Percentiles rank a stretch among this genome's conserved stretches.
Conservation (phyloP, 148 eudicot genomes). For the Rhododendron williamsianum region DNA sequence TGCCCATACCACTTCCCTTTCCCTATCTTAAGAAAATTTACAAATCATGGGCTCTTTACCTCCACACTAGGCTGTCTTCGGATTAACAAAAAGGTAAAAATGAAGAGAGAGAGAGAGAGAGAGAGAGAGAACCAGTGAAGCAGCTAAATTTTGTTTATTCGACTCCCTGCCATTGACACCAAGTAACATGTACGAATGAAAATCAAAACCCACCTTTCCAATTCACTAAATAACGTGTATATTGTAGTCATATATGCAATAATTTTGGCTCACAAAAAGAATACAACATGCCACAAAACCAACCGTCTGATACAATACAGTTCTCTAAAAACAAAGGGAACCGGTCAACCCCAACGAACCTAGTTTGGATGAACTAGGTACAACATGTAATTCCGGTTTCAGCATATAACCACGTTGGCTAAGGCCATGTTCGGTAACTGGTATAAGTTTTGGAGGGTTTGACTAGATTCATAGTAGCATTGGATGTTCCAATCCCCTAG, state of each 20-base stretch:
- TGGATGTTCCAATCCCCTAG: background rate
- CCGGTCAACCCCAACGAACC: background rate
- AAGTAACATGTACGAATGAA: background rate
- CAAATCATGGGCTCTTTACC: background rate
- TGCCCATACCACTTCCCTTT: too few species aligned
- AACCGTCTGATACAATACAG: background rate
- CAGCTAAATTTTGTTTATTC: background rate
- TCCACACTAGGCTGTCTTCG: background rate
- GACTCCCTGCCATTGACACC: background rate
- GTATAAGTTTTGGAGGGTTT: background rate
- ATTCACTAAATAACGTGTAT: background rate
- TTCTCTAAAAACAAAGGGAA: background rate
- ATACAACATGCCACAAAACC: background rate
- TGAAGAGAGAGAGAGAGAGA: background rate
- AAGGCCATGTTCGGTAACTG: background rate
- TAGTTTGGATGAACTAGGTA: background rate
- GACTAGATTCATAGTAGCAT: background rate
- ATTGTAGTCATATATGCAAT: background rate
- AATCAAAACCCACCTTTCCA: background rate
- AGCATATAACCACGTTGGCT: background rate
- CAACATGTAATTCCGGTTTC: background rate
- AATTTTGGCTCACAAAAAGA: background rate
- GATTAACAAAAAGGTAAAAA: background rate
- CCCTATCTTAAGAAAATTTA: too few species aligned
- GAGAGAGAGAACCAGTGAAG: background rate